Conservation (phyloP, 345 rosid genomes). For the Boechera divaricarpa region DNA sequence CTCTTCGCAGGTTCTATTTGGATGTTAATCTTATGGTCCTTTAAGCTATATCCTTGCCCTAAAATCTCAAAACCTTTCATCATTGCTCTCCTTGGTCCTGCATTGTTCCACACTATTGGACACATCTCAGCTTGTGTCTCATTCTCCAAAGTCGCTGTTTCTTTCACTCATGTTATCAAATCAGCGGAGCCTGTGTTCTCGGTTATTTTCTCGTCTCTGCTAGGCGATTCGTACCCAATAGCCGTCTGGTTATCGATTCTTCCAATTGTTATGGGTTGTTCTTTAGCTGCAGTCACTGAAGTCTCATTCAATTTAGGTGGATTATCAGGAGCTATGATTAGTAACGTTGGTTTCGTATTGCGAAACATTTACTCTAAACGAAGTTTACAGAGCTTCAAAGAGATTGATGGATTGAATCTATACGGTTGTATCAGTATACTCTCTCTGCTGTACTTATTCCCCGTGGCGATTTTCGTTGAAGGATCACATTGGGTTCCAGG, state of each 20-base stretch:
- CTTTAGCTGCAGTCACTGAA: conserved; percentile 93
- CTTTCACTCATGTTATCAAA: conserved; percentile 97
- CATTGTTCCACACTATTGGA: conserved; percentile 92
- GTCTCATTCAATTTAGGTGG: conserved; percentile 89
- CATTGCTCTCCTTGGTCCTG: conserved; percentile 92
- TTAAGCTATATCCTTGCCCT: conserved; percentile 80
- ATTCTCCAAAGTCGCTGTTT: conserved; percentile 96
- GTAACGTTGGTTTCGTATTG: conserved; percentile 90
- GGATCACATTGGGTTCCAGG: conserved; percentile 94
- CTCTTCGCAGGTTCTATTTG: conserved; percentile 88
- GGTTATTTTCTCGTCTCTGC: conserved; percentile 85
- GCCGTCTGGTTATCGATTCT: conserved; percentile 92
- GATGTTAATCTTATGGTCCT: conserved; percentile 87
- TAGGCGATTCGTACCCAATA: conserved; percentile 84
- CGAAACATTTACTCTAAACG: conserved; percentile 86
- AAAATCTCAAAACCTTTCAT: conserved; percentile 84
- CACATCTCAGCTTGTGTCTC: conserved; percentile 98
- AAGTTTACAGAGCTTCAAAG: conserved; percentile 80
- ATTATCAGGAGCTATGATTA: conserved; percentile 91
- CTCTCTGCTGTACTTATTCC: conserved; percentile 75
- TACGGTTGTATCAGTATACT: conserved; percentile 87
- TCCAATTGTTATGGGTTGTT: conserved; percentile 92
- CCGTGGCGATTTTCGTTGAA: conserved; percentile 85
- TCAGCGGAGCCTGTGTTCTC: conserved; percentile 98
- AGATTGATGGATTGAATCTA: conserved; percentile 86